Conservation (phyloP, 495 filamentous ascomycete species). For the Penicillium canescens region DNA sequence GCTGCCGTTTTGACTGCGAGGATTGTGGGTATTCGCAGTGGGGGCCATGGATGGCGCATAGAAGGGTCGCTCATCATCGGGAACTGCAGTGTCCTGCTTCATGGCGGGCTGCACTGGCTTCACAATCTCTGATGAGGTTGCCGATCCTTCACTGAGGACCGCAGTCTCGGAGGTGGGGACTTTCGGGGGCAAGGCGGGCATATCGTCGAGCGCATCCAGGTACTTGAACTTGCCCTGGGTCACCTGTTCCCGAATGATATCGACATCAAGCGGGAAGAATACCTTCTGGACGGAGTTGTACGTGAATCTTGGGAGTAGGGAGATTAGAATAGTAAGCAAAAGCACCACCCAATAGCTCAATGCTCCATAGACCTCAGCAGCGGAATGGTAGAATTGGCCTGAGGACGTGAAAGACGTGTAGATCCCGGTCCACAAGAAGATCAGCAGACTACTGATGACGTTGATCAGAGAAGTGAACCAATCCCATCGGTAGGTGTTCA, state of each 20-base stretch:
- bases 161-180: conserved; percentile 9
- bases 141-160: conserved; percentile 43
- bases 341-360: conserved; percentile 84
- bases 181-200: conserved; percentile 35
- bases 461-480: conserved; percentile 88
- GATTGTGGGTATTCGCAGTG: conserved; percentile 76
- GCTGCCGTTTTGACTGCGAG: conserved; percentile 85
- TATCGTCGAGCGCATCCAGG: conserved; percentile 54
- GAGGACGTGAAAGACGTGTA: conserved; percentile 73
- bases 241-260: conserved; percentile 94
- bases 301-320: conserved; percentile 80
- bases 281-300: conserved; percentile 89
- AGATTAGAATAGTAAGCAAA: conserved; percentile 72
- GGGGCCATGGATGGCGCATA: conserved; percentile 83
- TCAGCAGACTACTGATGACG: conserved; percentile 74
- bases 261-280: conserved; percentile 87
- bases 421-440: conserved; percentile 96
- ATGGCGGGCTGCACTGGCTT: conserved; percentile 60
- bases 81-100: conserved; percentile 59
- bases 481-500: conserved; percentile 98
- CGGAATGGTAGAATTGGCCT: conserved; percentile 74
- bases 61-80: conserved; percentile 85
- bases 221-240: conserved; percentile 76
- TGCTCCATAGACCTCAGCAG: conserved; percentile 74
- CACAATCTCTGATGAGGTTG: conserved; percentile 61